Evolutionary conservation across 2,329 filamentous ascomycete genomes (phyloP).

Genomic region (Colletotrichum euphorbiae): DNA sequence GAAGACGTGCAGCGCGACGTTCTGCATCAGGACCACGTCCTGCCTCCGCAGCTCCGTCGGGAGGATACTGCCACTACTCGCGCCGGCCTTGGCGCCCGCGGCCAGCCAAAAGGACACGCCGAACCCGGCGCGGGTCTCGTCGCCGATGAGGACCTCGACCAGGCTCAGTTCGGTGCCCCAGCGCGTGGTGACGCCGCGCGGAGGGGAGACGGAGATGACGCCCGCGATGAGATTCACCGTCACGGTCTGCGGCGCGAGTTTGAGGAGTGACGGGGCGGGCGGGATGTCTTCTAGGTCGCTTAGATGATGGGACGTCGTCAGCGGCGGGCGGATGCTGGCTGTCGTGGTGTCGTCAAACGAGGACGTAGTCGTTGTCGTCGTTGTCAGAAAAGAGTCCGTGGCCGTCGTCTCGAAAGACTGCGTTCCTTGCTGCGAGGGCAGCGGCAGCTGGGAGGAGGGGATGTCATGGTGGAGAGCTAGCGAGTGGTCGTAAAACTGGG

Average conservation of each 20-base stretch:
- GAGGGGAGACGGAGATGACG: slow-evolving; percentile 76
- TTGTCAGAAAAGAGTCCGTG: slow-evolving; percentile 53
- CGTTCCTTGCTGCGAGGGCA: background rate
- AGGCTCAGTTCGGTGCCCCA: slow-evolving; percentile 73
- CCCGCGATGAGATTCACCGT: slow-evolving; percentile 86
- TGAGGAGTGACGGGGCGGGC: slow-evolving; percentile 70
- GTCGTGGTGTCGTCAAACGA: slow-evolving; percentile 45
- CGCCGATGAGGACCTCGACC: slow-evolving; percentile 83
- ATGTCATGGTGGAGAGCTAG: slow-evolving; percentile 76
- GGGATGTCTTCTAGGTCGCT: slow-evolving; percentile 79
- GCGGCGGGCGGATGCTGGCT: slow-evolving; percentile 44
- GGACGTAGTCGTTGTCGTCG: slow-evolving; percentile 44
- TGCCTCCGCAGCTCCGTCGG: slow-evolving; percentile 66
- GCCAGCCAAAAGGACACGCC: slow-evolving; percentile 86
- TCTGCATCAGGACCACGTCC: slow-evolving; percentile 83
- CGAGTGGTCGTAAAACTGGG: slow-evolving; percentile 83
- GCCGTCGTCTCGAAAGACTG: slow-evolving; percentile 41
- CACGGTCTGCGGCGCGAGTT: slow-evolving; percentile 82
- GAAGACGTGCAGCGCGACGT: slow-evolving; percentile 83
- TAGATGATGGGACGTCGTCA: slow-evolving; percentile 56
- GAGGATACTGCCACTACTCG: background rate
- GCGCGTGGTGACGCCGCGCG: slow-evolving; percentile 75
- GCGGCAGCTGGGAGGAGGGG: slow-evolving; percentile 68
- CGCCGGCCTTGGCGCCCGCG: slow-evolving; percentile 40
- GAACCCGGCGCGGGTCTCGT: slow-evolving; percentile 86